Evolutionary conservation across 768 basidiomycete species (phyloP).

Genomic region (Terana coerulea): DNA sequence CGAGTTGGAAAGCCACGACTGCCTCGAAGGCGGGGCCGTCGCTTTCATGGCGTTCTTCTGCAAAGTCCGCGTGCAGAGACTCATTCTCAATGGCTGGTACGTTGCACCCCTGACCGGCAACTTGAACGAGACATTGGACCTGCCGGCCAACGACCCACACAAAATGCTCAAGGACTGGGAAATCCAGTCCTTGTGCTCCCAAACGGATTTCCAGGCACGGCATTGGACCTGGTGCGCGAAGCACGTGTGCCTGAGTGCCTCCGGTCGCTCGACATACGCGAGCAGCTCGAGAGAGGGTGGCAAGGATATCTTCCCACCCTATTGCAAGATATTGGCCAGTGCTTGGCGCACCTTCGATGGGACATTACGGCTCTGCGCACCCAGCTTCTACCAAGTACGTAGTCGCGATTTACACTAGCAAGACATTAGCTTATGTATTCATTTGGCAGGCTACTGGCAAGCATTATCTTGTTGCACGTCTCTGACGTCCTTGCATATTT

Average conservation of each 20-base stretch:
- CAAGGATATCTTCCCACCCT: background rate
- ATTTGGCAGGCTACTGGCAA: background rate
- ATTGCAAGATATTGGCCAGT: background rate
- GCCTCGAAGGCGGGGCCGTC: background rate
- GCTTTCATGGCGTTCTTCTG: background rate
- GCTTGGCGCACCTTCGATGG: background rate
- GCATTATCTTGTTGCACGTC: background rate
- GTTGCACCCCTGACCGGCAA: no score
- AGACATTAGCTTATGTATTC: no score
- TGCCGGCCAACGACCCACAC: background rate
- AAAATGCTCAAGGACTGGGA: background rate
- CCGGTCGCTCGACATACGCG: background rate
- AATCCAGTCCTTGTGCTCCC: background rate
- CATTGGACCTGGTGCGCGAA: background rate
- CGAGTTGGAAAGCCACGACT: background rate
- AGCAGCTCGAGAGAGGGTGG: background rate
- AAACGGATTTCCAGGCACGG: background rate
- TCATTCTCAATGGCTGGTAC: background rate
- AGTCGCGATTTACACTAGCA: no score
- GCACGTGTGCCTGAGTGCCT: background rate
- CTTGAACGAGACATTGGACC: no score
- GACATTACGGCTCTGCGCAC: background rate
- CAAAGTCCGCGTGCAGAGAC: background rate
- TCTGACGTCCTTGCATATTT: background rate
- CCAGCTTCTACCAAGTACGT: background rate